These are phyloP conservation scores for Talaromyces piceae DNA, from an alignment of 2,329 filamentous ascomycete genomes.

Conservation along the genomic window DNA sequence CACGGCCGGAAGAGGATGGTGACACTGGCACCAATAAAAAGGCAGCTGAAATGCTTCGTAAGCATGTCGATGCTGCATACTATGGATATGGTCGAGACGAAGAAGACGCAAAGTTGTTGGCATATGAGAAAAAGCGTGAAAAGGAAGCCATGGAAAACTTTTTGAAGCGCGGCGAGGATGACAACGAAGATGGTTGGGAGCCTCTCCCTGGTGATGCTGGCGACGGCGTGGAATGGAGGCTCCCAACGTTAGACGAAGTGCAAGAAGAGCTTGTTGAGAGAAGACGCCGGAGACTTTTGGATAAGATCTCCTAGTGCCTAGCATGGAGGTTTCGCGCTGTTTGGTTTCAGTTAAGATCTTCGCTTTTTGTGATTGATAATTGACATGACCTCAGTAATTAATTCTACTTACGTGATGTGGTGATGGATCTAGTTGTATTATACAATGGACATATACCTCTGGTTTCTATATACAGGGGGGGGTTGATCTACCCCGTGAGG, in stretches of 20 bases:
- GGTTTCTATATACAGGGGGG: not conserved
- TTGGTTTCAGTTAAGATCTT: too few relatives aligned
- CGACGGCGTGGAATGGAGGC: conserved; percentile 71
- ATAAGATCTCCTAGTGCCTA: conserved; percentile 69
- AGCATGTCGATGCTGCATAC: conserved; percentile 84
- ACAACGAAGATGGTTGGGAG: conserved; percentile 66
- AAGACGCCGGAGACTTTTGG: conserved; percentile 71
- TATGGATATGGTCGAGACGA: conserved; percentile 93
- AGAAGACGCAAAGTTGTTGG: conserved; percentile 73
- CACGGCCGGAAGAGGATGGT: conserved; percentile 59
- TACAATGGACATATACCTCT: conserved; percentile 1
- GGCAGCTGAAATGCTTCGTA: conserved; percentile 40
- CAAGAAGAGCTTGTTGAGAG: conserved; percentile 86
- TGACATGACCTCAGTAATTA: not conserved
- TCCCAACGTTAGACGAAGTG: conserved; percentile 87
- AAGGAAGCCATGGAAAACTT: conserved; percentile 68
- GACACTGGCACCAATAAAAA: conserved; percentile 53
- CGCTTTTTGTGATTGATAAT: too few relatives aligned
- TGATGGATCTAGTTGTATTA: not conserved
- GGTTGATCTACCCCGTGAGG: not conserved
- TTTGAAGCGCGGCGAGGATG: conserved; percentile 50
- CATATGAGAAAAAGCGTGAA: conserved; percentile 78
- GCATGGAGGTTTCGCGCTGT: too few relatives aligned
- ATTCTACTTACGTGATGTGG: not conserved
- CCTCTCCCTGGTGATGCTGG: conserved; percentile 78